Base-by-base conservation (phyloP, 2,329 filamentous ascomycete genomes). In the Xylariaceae sp. region DNA sequence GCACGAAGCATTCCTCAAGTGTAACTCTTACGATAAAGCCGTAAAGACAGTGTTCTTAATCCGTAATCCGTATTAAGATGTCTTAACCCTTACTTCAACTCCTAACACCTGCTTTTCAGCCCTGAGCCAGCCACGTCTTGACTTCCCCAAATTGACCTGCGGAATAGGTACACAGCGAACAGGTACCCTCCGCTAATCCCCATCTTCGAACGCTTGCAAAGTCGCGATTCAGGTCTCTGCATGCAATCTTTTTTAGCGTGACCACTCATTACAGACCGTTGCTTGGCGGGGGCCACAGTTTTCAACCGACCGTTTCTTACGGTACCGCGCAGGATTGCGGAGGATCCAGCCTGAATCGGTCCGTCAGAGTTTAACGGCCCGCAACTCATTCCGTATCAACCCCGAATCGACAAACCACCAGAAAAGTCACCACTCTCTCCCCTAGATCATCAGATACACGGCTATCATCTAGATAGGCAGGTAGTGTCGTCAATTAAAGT, bases 121-220 rank as follows among this genome's bases (percentile, higher is more conserved):
- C 42, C 42, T 15, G 42, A n/a, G 54, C 57, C 56, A 56, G 67
- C 67, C 67, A 62, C 65, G 60, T 60, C 54, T 60, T 49, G 60
- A 60, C 34, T 55, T 42, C 54, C 51, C 48, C n/a, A 52, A 48
- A 55, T 30, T 5, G 4, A 30, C 23, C 23, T 30, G 56, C 51
- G 44, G 57, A 53, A 59, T 54, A 62, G 51, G 56, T 58, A 55
- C 51, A 50, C 58, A 44, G 60, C 57, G 60, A 51, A 51, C 52
- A 13, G 30, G 17, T 49, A 35, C 44, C 35, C 47, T 44, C 44
- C 23, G 4, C 23, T 30, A 30, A 30, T 30, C 23, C 23, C 23
- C 23, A 30, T 30, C 37, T 13, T 42, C 9, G 37, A 10, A 42
- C 37, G 37, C 37, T 42, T 42, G 9, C 4, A 44, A 39, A 30